Evolutionary conservation across 352 stramenopile species (phyloP).

Genomic region (Phytophthora fragariaefolia): DNA sequence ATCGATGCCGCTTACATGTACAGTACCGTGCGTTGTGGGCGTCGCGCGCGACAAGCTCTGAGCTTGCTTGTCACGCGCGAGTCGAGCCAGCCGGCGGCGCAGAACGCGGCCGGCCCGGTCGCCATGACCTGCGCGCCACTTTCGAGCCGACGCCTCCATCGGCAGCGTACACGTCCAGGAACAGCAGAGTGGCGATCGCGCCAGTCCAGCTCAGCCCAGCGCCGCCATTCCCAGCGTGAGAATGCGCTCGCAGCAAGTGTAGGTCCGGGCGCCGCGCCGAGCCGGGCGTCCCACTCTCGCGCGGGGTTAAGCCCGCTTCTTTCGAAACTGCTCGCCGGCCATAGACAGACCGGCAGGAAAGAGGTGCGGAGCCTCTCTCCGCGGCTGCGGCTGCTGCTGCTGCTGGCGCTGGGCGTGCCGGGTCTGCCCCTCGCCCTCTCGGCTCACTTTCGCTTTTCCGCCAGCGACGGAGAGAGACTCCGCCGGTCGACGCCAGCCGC

Average conservation of each 20-base stretch:
- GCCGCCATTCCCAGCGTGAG: background rate
- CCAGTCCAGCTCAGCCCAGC: background rate
- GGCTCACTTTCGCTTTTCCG: conserved; percentile 45
- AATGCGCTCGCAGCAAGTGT: conserved; percentile 3
- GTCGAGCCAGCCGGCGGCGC: background rate
- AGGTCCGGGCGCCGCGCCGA: conserved; percentile 3
- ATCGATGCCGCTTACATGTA: too few relatives aligned
- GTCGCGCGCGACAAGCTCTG: too few relatives aligned
- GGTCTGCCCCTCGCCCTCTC: conserved; percentile 19
- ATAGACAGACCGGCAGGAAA: conserved; percentile 32
- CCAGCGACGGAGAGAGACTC: conserved; percentile 27
- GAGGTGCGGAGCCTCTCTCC: conserved; percentile 15
- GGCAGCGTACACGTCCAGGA: too few relatives aligned
- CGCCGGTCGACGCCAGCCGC: conserved; percentile 5
- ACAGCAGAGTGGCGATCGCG: background rate
- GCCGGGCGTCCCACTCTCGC: conserved; percentile 27
- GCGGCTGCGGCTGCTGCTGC: background rate
- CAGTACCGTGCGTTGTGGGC: too few relatives aligned
- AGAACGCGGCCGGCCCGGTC: background rate
- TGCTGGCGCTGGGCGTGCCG: conserved; percentile 3
- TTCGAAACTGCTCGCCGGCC: conserved; percentile 44
- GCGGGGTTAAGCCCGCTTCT: conserved; percentile 33
- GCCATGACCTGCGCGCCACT: too few relatives aligned
- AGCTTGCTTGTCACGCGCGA: too few relatives aligned
- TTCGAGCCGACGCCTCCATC: background rate